A percentile compares a stretch with the other conserved stretches of the same genome.
phyloP scores from a whole-genome alignment of 768 basidiomycete genomes.

The Kwoniella dejecticola region DNA sequence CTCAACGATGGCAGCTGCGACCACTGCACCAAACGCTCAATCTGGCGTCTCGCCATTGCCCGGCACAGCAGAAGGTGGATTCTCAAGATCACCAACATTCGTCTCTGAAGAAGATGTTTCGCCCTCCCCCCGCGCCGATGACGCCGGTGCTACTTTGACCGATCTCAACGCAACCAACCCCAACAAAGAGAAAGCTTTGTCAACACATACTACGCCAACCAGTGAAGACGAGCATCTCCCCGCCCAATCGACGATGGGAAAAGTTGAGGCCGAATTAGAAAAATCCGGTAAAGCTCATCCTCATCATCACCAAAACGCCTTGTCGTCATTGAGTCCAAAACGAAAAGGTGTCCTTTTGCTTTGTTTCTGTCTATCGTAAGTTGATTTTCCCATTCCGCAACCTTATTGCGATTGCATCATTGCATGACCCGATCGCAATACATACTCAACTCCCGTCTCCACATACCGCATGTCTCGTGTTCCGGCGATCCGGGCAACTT shows the following conservation, averaged over 20 bases:
- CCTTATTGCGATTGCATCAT: not conserved
- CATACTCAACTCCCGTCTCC: not conserved
- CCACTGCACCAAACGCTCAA: conserved; percentile 9
- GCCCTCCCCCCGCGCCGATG: not conserved
- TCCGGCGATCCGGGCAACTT: not conserved
- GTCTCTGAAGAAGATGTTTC: conserved; percentile 8
- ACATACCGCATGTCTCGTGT: conserved; percentile 1
- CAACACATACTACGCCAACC: not conserved
- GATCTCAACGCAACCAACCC: conserved; percentile 9
- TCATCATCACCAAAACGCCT: conserved; percentile 24
- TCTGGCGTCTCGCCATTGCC: not conserved
- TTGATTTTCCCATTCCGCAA: conserved; percentile 4
- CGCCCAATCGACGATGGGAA: conserved; percentile 24
- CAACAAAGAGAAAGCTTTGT: conserved; percentile 16
- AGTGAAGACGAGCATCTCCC: conserved; percentile 18
- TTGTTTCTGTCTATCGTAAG: conserved; percentile 49
- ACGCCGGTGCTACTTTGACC: conserved; percentile 15
- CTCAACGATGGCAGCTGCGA: conserved; percentile 14
- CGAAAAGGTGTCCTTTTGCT: conserved; percentile 39
- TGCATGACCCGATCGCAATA: not conserved
- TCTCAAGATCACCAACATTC: conserved; percentile 23
- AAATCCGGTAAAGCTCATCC: conserved; percentile 11
- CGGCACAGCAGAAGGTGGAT: conserved; percentile 3
- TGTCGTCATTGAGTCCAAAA: conserved; percentile 26
- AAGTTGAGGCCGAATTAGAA: conserved; percentile 17